phyloP scores from a whole-genome alignment of 2,329 filamentous ascomycete genomes.

The Hymenoscyphus fructigenus region DNA sequence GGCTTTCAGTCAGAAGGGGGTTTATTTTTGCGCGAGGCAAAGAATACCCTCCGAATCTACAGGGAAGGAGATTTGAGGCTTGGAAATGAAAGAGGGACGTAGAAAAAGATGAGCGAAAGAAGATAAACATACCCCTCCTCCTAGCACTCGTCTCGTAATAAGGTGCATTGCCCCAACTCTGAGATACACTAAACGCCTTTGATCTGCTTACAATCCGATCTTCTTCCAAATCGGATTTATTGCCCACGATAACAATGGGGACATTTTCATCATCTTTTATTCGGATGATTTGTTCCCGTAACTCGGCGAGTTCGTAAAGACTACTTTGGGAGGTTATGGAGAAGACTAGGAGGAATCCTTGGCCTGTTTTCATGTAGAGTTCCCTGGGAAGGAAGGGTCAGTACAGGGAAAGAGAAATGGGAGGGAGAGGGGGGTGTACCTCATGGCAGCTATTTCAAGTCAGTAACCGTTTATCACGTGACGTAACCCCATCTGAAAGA shows the following conservation, averaged over 20 bases:
- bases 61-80: too few species aligned
- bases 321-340: slow-evolving; percentile 70
- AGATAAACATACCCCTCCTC: slow-evolving; percentile 44
- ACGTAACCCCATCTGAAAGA: background rate
- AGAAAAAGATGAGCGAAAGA: too few species aligned
- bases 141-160: slow-evolving; percentile 73
- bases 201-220: slow-evolving; percentile 65
- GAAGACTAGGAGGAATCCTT: slow-evolving; percentile 74
- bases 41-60: background rate
- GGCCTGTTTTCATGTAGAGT: slow-evolving; percentile 73
- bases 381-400: slow-evolving; percentile 48
- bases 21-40: background rate
- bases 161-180: slow-evolving; percentile 69
- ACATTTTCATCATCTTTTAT: slow-evolving; percentile 71
- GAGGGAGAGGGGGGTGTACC: slow-evolving; percentile 41
- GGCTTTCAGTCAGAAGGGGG: too few species aligned
- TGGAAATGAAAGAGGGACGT: background rate
- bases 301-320: slow-evolving; percentile 66
- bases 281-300: slow-evolving; percentile 70
- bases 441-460: slow-evolving; percentile 51
- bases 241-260: slow-evolving; percentile 71
- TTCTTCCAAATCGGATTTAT: slow-evolving; percentile 73
- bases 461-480: slow-evolving; percentile 30
- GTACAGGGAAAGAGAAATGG: background rate
- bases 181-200: slow-evolving; percentile 64